phyloP scores from a whole-genome alignment of 1,139 yeast genomes.

The Sugiyamaella pinicola region DNA sequence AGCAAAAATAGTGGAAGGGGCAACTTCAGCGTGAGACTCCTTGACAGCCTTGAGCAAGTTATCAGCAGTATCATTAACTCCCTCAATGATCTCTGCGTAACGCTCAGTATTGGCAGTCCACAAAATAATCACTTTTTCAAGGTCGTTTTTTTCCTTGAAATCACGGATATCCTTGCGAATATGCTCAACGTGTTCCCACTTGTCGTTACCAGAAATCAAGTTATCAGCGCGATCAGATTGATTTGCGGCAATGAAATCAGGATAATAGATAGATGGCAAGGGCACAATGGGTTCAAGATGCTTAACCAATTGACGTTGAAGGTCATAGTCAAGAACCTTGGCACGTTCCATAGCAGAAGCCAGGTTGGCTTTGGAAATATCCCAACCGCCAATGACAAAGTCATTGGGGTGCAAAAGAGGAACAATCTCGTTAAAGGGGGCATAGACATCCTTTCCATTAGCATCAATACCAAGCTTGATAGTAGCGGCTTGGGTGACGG shows the following conservation, averaged over 20 bases:
- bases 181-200: constrained; percentile 89
- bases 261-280: constrained; percentile 85
- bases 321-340: constrained; percentile 80
- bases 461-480: constrained; percentile 85
- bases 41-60: constrained; percentile 75
- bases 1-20: constrained; percentile 91
- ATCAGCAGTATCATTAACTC: constrained; percentile 88
- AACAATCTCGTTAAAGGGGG: constrained; percentile 85
- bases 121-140: constrained; percentile 85
- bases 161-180: constrained; percentile 81
- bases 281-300: constrained; percentile 68
- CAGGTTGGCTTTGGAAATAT: constrained; percentile 71
- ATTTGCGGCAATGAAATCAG: constrained; percentile 95
- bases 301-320: constrained; percentile 75
- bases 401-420: constrained; percentile 92
- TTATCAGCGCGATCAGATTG: constrained; percentile 92
- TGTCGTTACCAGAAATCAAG: constrained; percentile 67
- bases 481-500: constrained; percentile 94
- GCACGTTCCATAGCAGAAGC: constrained; percentile 84
- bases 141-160: constrained; percentile 69
- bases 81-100: constrained; percentile 72
- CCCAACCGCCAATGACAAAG: constrained; percentile 93
- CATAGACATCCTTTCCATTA: constrained; percentile 82
- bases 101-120: constrained; percentile 99
- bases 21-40: constrained; percentile 75